These are phyloP conservation scores for Penicillium oxalicum DNA, from an alignment of 2,329 filamentous ascomycete species.

Conservation along the genomic window DNA sequence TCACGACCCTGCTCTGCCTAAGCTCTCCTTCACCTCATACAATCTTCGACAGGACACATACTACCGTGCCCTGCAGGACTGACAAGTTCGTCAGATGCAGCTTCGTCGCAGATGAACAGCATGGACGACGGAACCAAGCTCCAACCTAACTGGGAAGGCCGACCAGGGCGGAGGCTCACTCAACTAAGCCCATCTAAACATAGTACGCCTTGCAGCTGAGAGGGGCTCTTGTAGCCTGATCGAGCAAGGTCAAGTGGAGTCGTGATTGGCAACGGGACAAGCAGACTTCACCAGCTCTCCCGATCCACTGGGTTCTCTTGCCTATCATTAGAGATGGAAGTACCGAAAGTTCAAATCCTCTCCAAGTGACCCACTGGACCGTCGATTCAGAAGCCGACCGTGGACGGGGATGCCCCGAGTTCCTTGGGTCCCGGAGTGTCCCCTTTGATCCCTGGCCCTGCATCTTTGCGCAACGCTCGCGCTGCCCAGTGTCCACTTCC, in stretches of 20 bases:
- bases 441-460: not conserved
- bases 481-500: not conserved
- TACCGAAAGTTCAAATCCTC: not conserved
- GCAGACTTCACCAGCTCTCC: slow-evolving; percentile 1
- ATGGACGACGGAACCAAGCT: too few relatives aligned
- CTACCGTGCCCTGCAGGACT: too few relatives aligned
- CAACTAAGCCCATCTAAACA: slow-evolving; percentile 14
- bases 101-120: too few relatives aligned
- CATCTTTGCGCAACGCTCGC: not conserved
- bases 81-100: too few relatives aligned
- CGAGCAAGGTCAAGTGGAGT: slow-evolving; percentile 14
- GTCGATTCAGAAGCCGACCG: too few relatives aligned
- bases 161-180: not conserved
- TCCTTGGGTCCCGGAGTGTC: not conserved
- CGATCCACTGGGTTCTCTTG: not conserved
- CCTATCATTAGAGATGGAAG: too few relatives aligned
- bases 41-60: too few relatives aligned
- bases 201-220: slow-evolving; percentile 23
- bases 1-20: too few relatives aligned
- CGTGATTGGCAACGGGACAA: slow-evolving; percentile 14
- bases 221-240: slow-evolving; percentile 20
- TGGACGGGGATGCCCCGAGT: too few relatives aligned
- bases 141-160: not conserved
- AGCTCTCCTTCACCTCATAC: too few relatives aligned
- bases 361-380: too few relatives aligned